Conservation (phyloP, 306 rosid genomes). For the Castanea crenata region DNA sequence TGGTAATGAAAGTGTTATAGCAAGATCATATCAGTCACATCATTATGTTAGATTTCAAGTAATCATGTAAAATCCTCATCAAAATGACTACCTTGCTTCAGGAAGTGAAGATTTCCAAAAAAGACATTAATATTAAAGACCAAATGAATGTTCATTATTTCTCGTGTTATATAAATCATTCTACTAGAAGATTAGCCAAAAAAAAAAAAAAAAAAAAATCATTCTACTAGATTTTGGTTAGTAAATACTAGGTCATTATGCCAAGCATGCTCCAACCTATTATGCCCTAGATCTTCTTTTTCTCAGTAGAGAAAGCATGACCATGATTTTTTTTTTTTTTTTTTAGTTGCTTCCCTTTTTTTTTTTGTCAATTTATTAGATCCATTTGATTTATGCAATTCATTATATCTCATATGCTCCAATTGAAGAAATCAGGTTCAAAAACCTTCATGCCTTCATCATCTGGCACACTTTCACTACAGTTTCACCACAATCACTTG, state of each 20-base stretch:
- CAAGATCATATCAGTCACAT: constrained; percentile 35
- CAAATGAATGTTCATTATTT: background rate
- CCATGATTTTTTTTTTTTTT: background rate
- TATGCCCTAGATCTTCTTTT: background rate
- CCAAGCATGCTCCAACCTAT: background rate
- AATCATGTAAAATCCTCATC: background rate
- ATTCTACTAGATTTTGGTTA: background rate
- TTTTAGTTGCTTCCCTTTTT: background rate
- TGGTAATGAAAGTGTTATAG: constrained; percentile 10
- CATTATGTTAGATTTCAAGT: constrained; percentile 30
- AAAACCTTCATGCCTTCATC: background rate
- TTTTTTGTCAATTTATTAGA: background rate
- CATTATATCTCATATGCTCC: background rate
- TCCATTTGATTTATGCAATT: background rate
- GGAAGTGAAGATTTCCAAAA: background rate
- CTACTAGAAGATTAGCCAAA: background rate
- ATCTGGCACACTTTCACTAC: background rate
- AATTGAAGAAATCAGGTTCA: background rate
- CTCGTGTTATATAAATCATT: background rate
- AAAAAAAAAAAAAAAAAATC: too few relatives aligned
- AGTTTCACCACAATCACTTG: background rate
- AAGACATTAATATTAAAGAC: background rate
- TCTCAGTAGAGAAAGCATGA: background rate
- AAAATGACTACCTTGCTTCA: background rate
- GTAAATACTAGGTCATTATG: background rate